Base-by-base conservation (phyloP, 2,329 filamentous ascomycete species). In the Botryotinia narcissicola region DNA sequence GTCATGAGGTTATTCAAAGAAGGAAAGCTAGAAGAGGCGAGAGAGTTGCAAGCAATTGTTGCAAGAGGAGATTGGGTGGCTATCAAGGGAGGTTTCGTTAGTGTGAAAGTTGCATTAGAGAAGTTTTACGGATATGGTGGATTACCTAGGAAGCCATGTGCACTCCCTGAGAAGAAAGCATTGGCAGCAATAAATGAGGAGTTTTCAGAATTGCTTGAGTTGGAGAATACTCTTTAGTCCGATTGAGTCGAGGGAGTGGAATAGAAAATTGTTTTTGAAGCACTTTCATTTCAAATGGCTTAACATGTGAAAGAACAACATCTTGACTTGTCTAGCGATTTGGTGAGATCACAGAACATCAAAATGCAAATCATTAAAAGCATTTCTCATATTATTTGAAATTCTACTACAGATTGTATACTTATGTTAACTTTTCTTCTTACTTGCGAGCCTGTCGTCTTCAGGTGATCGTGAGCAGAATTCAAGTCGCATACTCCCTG, bases 51-150 rank as follows among this genome's bases (percentile, higher is more conserved):
- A 81, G 86, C 84, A 29, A 81, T 90, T 40, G 85, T 92, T 29
- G 89, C 89, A 1, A 83, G 86, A 42, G 90, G 88, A 20, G 90
- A 92, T 80, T 92, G 90, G 90, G 87, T 85, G 0, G 88, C 88
- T 60, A 92, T 91, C 75, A 85, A 90, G 78, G 88, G 88, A 10
- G 90, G 90, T 1, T 88, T 92, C 75, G 86, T 91, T 46, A 89
- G 88, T 2, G 90, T 90, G 72, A 92, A 92, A 83, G 86, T 86
- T 64, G 89, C 85, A 1, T 78, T 92, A 77, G 83, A 88, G 79
- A 82, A 84, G 32, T 88, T 88, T 78, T 87, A 85, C 76, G 88
- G 87, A 9, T 92, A 92, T 76, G 90, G 90, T 88, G 75, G 84
- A 1, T 85, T 84, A 77, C 87, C 88, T 25, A 83, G 90, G 74